These are phyloP conservation scores for Candida silvatica DNA, from an alignment of 805 yeast species.

Conservation along the genomic window DNA sequence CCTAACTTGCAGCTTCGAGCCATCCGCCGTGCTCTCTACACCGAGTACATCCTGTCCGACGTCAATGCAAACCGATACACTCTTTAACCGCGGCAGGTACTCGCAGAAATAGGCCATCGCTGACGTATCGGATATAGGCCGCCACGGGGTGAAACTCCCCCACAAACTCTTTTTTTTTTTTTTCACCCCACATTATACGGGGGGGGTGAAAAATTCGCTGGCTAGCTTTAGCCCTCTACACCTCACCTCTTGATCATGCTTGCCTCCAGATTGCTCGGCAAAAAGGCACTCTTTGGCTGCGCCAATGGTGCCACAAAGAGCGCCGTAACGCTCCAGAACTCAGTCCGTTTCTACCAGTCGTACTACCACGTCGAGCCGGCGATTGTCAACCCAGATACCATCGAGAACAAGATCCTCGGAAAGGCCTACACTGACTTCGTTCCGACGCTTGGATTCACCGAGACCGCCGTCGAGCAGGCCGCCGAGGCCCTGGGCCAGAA, in stretches of 20 bases:
- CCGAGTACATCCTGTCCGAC: neutral
- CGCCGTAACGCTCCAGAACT: too few species aligned
- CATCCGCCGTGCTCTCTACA: neutral
- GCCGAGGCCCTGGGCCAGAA: slow-evolving; percentile 29
- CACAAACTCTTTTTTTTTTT: neutral
- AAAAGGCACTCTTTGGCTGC: too few species aligned
- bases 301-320: too few species aligned
- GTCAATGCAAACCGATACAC: slow-evolving; percentile 12
- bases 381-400: slow-evolving; percentile 18
- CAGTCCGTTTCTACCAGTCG: slow-evolving; percentile 26
- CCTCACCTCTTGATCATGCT: too few species aligned
- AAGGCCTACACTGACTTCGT: slow-evolving; percentile 26
- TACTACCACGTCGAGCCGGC: slow-evolving; percentile 31
- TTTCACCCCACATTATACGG: too few species aligned
- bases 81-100: slow-evolving; percentile 17
- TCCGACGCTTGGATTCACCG: slow-evolving; percentile 38
- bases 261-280: too few species aligned
- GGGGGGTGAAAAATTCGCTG: too few species aligned
- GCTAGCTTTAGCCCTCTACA: too few species aligned
- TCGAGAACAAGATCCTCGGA: slow-evolving; percentile 30
- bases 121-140: too few species aligned
- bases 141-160: too few species aligned
- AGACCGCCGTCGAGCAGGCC: slow-evolving; percentile 33
- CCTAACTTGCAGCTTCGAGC: neutral
- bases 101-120: slow-evolving; percentile 9